These are phyloP conservation scores for Coemansia sp. DNA, from an alignment of 192 early-diverging fungal genomes.

Conservation along the genomic window DNA sequence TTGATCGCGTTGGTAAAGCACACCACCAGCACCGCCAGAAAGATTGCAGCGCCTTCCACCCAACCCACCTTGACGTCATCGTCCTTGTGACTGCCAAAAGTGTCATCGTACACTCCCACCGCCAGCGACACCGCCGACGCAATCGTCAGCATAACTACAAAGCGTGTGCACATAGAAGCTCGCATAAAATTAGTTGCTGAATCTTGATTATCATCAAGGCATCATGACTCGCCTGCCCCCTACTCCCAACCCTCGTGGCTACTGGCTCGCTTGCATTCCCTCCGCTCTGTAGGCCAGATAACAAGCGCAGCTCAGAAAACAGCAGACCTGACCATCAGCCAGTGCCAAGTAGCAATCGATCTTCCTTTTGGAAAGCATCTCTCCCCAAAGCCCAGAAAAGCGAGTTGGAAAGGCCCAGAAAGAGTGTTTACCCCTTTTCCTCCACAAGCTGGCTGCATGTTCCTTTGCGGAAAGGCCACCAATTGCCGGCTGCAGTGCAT, in stretches of 20 bases:
- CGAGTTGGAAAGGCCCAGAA: neutral
- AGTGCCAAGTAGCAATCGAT: too few species aligned
- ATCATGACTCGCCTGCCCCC: neutral
- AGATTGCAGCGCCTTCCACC: constrained; percentile 82
- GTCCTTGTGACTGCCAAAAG: constrained; percentile 59
- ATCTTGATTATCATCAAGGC: too few species aligned
- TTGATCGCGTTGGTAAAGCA: constrained; percentile 89
- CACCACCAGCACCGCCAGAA: constrained; percentile 81
- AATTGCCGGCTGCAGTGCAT: neutral
- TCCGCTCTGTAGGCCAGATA: neutral
- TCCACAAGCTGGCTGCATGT: neutral
- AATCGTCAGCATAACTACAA: constrained; percentile 78
- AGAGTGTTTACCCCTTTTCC: neutral
- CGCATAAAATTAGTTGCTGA: neutral
- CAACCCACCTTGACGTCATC: constrained; percentile 77
- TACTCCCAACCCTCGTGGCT: neutral
- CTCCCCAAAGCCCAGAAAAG: neutral
- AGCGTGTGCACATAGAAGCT: neutral
- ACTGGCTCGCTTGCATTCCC: neutral
- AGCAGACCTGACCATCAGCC: too few species aligned
- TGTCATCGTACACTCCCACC: constrained; percentile 84
- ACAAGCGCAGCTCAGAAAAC: neutral
- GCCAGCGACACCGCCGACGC: constrained; percentile 81
- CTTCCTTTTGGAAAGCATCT: neutral
- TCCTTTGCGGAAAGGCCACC: neutral